Evolutionary conservation across 2,329 filamentous ascomycete species (phyloP).

Genomic region (Colletotrichum sp.): DNA sequence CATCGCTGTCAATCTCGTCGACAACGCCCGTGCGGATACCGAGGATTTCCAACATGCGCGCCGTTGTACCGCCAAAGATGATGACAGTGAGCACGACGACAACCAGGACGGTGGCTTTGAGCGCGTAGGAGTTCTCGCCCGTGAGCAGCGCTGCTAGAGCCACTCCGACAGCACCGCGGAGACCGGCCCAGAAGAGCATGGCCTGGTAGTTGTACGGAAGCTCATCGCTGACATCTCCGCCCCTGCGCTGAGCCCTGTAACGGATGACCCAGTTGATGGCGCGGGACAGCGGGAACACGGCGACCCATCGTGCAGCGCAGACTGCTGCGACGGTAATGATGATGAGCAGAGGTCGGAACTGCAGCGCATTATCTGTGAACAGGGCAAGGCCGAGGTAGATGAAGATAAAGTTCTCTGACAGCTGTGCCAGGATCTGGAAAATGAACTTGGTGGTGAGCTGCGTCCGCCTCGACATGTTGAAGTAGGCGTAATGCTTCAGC

Average conservation of each 20-base stretch:
- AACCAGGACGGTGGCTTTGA: slow-evolving; percentile 94
- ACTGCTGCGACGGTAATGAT: slow-evolving; percentile 92
- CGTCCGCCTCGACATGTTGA: slow-evolving; percentile 98
- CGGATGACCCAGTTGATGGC: slow-evolving; percentile 92
- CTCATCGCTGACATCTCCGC: slow-evolving; percentile 79
- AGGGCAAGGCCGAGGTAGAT: slow-evolving; percentile 96
- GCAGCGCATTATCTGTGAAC: slow-evolving; percentile 86
- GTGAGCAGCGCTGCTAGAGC: slow-evolving; percentile 88
- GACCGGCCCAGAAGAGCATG: slow-evolving; percentile 99
- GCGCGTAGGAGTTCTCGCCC: slow-evolving; percentile 79
- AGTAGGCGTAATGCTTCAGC: slow-evolving; percentile 98
- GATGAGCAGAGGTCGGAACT: slow-evolving; percentile 95
- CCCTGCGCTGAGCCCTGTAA: slow-evolving; percentile 80
- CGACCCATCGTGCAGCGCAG: slow-evolving; percentile 88
- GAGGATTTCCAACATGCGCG: slow-evolving; percentile 95
- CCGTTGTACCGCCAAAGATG: slow-evolving; percentile 97
- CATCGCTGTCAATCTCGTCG: slow-evolving; percentile 95
- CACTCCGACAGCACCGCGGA: slow-evolving; percentile 94
- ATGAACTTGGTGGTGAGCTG: slow-evolving; percentile 98
- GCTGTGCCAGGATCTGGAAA: slow-evolving; percentile 91
- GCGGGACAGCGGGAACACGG: slow-evolving; percentile 90
- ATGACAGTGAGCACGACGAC: slow-evolving; percentile 98
- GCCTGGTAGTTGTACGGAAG: slow-evolving; percentile 94
- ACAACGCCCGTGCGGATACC: slow-evolving; percentile 96
- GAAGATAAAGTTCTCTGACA: slow-evolving; percentile 99